Percentiles rank a stretch among this genome's conserved stretches.
Evolutionary conservation across 805 yeast species (phyloP).

Genomic region (Schizosaccharomyces japonicus): DNA sequence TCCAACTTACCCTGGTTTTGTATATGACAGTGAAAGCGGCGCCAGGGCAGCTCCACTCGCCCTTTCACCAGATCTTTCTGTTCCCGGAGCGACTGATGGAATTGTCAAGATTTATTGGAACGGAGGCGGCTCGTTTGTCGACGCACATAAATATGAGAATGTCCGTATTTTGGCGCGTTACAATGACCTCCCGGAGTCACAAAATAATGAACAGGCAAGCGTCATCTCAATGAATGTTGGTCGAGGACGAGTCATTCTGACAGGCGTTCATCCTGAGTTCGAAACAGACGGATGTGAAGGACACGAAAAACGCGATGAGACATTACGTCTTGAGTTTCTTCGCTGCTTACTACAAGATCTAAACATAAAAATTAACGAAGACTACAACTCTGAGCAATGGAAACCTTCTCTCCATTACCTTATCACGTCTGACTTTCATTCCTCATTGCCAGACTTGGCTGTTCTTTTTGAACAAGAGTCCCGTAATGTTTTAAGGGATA

Average conservation of each 20-base stretch:
- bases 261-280: constrained; percentile 84
- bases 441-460: too few species aligned
- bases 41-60: constrained; percentile 33
- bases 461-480: too few species aligned
- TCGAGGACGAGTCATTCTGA: constrained; percentile 46
- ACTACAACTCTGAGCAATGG: too few species aligned
- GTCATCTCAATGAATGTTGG: constrained; percentile 46
- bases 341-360: constrained; percentile 29
- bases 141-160: constrained; percentile 29
- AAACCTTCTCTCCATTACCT: too few species aligned
- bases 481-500: too few species aligned
- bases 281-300: constrained; percentile 11
- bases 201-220: constrained; percentile 31
- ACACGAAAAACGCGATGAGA: not conserved
- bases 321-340: constrained; percentile 11
- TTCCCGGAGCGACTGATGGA: constrained; percentile 6
- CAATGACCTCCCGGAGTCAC: constrained; percentile 21
- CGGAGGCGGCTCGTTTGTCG: constrained; percentile 75
- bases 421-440: too few species aligned
- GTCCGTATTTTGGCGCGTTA: constrained; percentile 59
- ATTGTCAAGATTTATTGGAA: constrained; percentile 32
- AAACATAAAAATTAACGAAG: too few species aligned
- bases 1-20: constrained; percentile 55
- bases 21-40: constrained; percentile 54
- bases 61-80: constrained; percentile 16